phyloP scores from a whole-genome alignment of 768 basidiomycete genomes.

The Leccinum subgranulosum region DNA sequence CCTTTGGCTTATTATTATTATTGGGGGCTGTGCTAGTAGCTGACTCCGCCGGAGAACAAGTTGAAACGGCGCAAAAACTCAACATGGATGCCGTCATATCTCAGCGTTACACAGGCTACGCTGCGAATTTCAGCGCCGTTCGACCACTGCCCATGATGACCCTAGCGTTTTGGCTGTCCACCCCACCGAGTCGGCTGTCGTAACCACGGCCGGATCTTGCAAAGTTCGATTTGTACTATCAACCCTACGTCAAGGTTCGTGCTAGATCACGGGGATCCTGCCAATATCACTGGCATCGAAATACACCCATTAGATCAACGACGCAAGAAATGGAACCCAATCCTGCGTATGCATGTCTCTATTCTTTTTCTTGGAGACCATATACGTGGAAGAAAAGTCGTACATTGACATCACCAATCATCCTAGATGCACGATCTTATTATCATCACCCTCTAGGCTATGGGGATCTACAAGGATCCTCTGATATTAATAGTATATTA shows the following conservation, averaged over 20 bases:
- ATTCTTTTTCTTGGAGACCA: background rate
- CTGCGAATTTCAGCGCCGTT: background rate
- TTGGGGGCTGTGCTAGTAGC: too few relatives aligned
- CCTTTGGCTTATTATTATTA: too few relatives aligned
- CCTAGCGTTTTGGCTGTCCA: background rate
- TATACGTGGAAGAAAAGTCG: background rate
- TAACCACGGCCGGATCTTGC: background rate
- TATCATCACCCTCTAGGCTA: background rate
- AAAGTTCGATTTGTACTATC: background rate
- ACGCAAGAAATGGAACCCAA: background rate
- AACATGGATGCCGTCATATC: background rate
- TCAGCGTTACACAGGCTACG: background rate
- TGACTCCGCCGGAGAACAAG: too few relatives aligned
- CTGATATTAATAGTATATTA: background rate
- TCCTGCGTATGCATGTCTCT: background rate
- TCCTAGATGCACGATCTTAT: background rate
- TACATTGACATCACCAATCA: background rate
- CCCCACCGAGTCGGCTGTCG: background rate
- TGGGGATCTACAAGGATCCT: background rate
- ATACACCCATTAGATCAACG: background rate
- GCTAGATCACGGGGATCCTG: background rate
- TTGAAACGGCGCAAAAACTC: background rate
- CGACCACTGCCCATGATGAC: background rate
- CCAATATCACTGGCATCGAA: background rate
- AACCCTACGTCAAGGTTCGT: background rate